phyloP scores from a whole-genome alignment of 2,329 filamentous ascomycete species.

The Aspergillus pseudoviridinutans region DNA sequence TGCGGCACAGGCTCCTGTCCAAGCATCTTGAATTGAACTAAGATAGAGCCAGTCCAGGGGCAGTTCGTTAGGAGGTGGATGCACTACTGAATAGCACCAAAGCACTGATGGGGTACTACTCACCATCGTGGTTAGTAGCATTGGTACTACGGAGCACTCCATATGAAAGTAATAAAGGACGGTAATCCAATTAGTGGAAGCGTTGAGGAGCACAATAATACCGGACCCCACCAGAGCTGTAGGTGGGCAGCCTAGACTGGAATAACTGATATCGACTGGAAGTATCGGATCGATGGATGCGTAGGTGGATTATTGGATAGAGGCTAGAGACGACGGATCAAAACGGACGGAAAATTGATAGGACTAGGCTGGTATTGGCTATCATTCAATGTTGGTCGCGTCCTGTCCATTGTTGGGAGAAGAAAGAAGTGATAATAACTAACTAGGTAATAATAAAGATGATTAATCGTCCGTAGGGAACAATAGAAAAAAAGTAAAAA shows the following conservation, averaged over 20 bases:
- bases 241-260: neutral
- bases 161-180: constrained; percentile 18
- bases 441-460: neutral
- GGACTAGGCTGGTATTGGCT: neutral
- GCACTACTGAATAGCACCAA: neutral
- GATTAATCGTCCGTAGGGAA: neutral
- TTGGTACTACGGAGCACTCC: neutral
- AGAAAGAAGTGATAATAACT: neutral
- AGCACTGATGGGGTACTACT: neutral
- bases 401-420: neutral
- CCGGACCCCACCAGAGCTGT: constrained; percentile 24
- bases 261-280: neutral
- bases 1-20: neutral
- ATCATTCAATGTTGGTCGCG: neutral
- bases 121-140: neutral
- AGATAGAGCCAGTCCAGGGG: neutral
- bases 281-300: neutral
- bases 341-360: neutral
- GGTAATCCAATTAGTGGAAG: constrained; percentile 26
- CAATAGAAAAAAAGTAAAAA: neutral
- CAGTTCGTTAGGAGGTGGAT: neutral
- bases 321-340: neutral
- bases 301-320: neutral
- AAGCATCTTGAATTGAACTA: neutral
- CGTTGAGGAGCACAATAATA: constrained; percentile 12